phyloP scores from a whole-genome alignment of 2,329 filamentous ascomycete genomes.

The Davidsoniella eucalypti region DNA sequence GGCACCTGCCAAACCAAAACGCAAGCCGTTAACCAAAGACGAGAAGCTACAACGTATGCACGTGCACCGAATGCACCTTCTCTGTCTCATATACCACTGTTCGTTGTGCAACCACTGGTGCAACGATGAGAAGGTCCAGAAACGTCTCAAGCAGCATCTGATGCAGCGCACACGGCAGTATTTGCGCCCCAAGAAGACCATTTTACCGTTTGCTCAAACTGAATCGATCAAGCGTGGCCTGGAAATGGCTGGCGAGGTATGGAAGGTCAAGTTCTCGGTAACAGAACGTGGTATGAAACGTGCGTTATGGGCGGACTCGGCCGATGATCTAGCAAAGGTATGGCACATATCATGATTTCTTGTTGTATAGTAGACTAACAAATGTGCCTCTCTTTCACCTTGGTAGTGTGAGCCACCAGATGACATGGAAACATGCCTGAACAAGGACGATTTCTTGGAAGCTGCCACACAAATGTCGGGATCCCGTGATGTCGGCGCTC shows the following conservation, averaged over 20 bases:
- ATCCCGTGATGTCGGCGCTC: slow-evolving; percentile 77
- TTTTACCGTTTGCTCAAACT: slow-evolving; percentile 60
- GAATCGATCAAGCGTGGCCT: slow-evolving; percentile 66
- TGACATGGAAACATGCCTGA: slow-evolving; percentile 50
- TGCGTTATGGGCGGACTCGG: slow-evolving; percentile 59
- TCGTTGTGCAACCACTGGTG: slow-evolving; percentile 76
- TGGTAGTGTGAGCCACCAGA: slow-evolving; percentile 37
- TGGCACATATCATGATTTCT: slow-evolving; percentile 13
- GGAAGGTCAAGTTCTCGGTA: slow-evolving; percentile 52
- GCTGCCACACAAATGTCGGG: slow-evolving; percentile 56
- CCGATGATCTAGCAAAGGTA: slow-evolving; percentile 43
- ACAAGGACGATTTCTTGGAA: slow-evolving; percentile 55
- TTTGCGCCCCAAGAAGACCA: slow-evolving; percentile 48
- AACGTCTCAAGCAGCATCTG: slow-evolving; percentile 45
- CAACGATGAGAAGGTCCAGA: slow-evolving; percentile 56
- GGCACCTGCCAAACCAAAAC: slow-evolving; percentile 13
- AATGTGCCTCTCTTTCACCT: not conserved
- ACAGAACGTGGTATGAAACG: slow-evolving; percentile 54
- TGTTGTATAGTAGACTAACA: slow-evolving; percentile 15
- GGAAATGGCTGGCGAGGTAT: slow-evolving; percentile 49
- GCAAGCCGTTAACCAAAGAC: slow-evolving; percentile 35
- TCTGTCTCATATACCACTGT: slow-evolving; percentile 67
- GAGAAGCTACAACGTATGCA: slow-evolving; percentile 46
- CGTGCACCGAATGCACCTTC: slow-evolving; percentile 72
- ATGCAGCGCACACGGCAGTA: slow-evolving; percentile 47